phyloP scores from a whole-genome alignment of 768 basidiomycete species.

The Mycena alexandri region DNA sequence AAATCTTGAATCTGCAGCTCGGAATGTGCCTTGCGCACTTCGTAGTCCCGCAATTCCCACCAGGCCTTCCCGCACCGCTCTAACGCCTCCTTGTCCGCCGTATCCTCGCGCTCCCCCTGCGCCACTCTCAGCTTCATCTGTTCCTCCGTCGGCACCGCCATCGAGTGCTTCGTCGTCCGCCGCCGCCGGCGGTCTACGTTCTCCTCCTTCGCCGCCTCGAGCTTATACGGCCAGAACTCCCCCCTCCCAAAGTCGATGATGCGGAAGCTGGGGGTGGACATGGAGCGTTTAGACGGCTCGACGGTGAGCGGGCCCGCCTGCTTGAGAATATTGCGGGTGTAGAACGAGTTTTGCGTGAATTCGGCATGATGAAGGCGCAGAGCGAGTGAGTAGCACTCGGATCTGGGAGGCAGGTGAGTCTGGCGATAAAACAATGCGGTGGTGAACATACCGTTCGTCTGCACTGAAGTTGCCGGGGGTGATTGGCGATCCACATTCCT shows the following conservation, averaged over 20 bases:
- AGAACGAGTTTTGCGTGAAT: constrained; percentile 56
- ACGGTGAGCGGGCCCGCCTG: constrained; percentile 56
- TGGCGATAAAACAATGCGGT: neutral
- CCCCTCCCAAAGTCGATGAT: constrained; percentile 63
- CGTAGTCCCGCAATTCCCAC: constrained; percentile 30
- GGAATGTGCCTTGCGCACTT: constrained; percentile 31
- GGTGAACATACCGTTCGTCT: constrained; percentile 17
- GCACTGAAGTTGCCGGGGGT: constrained; percentile 8
- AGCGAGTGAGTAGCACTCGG: constrained; percentile 46
- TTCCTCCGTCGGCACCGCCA: constrained; percentile 24
- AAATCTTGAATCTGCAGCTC: constrained; percentile 30
- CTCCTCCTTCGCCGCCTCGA: neutral
- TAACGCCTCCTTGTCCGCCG: neutral
- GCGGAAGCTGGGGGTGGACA: constrained; percentile 52
- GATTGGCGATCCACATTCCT: constrained; percentile 30
- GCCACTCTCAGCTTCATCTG: constrained; percentile 18
- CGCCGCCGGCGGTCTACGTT: constrained; percentile 1
- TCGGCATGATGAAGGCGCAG: constrained; percentile 54
- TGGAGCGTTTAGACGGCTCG: constrained; percentile 43
- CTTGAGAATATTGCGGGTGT: constrained; percentile 55
- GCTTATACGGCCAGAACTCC: constrained; percentile 25
- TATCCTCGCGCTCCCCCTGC: neutral
- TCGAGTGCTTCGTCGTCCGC: neutral
- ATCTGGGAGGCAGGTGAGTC: neutral
- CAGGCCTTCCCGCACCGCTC: constrained; percentile 5